Evolutionary conservation across 176 grass and related monocot species (phyloP).

Genomic region (Carex cristatella): DNA sequence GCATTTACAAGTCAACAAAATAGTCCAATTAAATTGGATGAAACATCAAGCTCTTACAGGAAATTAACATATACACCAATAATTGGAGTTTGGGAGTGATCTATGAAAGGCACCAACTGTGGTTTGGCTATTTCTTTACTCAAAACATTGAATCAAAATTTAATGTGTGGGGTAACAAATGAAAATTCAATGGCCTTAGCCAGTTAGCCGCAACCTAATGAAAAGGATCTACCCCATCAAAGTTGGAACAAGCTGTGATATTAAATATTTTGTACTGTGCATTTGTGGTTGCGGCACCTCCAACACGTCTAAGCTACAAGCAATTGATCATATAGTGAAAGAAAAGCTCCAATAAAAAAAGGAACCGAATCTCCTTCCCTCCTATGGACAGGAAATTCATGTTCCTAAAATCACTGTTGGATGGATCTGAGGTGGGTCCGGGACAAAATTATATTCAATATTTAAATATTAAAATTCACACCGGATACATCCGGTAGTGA

Average conservation of each 20-base stretch:
- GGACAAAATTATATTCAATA: too few relatives aligned
- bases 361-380: too few relatives aligned
- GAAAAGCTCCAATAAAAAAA: not conserved
- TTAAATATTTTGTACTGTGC: not conserved
- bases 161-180: not conserved
- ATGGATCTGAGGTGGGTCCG: too few relatives aligned
- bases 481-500: too few relatives aligned
- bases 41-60: not conserved
- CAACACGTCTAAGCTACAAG: not conserved
- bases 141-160: conserved; percentile 19
- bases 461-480: too few relatives aligned
- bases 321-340: not conserved
- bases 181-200: not conserved
- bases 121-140: conserved; percentile 12
- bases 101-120: conserved; percentile 13
- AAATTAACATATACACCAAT: not conserved
- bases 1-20: conserved; percentile 6
- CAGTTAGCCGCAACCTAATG: not conserved
- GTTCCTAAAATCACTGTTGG: too few relatives aligned
- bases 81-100: conserved; percentile 17
- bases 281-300: not conserved
- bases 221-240: not conserved
- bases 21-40: conserved; percentile 2
- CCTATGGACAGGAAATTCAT: too few relatives aligned
- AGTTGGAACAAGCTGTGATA: not conserved